Base-by-base conservation (phyloP, 208 protist species). In the Acanthamoeba lenticulata region DNA sequence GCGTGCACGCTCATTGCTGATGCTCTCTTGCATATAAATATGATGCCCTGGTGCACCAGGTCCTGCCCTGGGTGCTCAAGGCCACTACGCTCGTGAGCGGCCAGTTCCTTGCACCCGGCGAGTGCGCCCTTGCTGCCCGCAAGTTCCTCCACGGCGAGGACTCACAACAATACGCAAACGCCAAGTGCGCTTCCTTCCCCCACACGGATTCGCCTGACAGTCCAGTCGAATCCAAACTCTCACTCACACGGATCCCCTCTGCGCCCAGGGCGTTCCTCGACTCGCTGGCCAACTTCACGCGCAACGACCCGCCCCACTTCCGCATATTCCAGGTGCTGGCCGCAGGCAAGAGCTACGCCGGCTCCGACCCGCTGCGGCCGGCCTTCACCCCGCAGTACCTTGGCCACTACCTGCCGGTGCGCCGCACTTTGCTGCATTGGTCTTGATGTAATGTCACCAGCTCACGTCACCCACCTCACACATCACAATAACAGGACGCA, bases 361-460 rank as follows among this genome's bases (percentile, higher is more conserved):
- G 69, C 24, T 29, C 38, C 19, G 69, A 81, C 27, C 69, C 69
- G n/a, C 40, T 45, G 38, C 2, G 38, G 17, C n/a, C 69, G 6
- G 69, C 69, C 17, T 81, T 81, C 40, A 81, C 69, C 17, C 69
- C 69, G 34, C 69, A 47, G 69, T 81, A 49, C 69, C 40, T 81
- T 29, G 69, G 69, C 21, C 69, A 81, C 69, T 81, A 81, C n/a
- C 69, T 81, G 36, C 45, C 69, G 69, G 69, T 81, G 27, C 69
- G 49, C 27, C 27, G 19, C n/a, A n/a, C n/a, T n/a, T n/a, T n/a
- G n/a, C n/a, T n/a, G n/a, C n/a, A n/a, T n/a, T n/a, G n/a, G n/a
- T n/a, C n/a, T n/a, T n/a, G n/a, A n/a, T n/a, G n/a, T n/a, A n/a
- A n/a, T n/a, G n/a, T n/a, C n/a, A n/a, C n/a, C n/a, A n/a, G n/a